A percentile compares a stretch with the other conserved stretches of the same genome.
phyloP scores from a whole-genome alignment of 805 yeast species.

The Candida argentea region DNA sequence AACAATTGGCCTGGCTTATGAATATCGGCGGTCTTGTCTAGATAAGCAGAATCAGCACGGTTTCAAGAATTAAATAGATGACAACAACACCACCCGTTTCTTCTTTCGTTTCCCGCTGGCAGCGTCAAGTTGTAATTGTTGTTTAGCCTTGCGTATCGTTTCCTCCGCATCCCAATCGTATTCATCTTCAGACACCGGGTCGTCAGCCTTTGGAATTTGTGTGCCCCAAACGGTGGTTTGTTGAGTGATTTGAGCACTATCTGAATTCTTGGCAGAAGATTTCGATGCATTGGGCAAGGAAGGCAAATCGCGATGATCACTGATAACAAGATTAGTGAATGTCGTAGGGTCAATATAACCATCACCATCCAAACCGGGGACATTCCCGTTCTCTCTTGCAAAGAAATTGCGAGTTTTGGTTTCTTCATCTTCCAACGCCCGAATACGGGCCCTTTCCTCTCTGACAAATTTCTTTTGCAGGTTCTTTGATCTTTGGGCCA shows the following conservation, averaged over 20 bases:
- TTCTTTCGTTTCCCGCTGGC: slow-evolving; percentile 37
- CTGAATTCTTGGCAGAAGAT: not conserved
- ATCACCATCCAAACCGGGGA: slow-evolving; percentile 5
- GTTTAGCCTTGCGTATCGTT: slow-evolving; percentile 42
- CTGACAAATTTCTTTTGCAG: slow-evolving; percentile 37
- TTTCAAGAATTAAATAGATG: slow-evolving; percentile 9
- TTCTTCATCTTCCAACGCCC: slow-evolving; percentile 52
- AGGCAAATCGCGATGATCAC: slow-evolving; percentile 29
- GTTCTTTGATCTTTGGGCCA: slow-evolving; percentile 45
- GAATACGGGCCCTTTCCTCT: slow-evolving; percentile 51
- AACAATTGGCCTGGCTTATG: too few relatives aligned
- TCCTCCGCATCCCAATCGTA: slow-evolving; percentile 42
- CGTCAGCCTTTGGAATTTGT: slow-evolving; percentile 34
- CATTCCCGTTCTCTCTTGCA: slow-evolving; percentile 44
- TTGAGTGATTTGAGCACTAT: too few relatives aligned
- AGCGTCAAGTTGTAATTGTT: slow-evolving; percentile 29
- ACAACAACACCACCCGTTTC: slow-evolving; percentile 30
- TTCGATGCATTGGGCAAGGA: slow-evolving; percentile 6
- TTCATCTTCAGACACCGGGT: slow-evolving; percentile 19
- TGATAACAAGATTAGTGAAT: slow-evolving; percentile 25
- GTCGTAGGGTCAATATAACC: slow-evolving; percentile 9
- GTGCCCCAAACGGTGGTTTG: slow-evolving; percentile 76
- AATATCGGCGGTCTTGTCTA: too few relatives aligned
- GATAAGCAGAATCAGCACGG: too few relatives aligned
- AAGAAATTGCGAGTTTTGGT: slow-evolving; percentile 48